Evolutionary conservation across 345 rosid genomes (phyloP), one percentile per base, ranked within the genome.

Genomic region (Chamaenerion angustifolium): DNA sequence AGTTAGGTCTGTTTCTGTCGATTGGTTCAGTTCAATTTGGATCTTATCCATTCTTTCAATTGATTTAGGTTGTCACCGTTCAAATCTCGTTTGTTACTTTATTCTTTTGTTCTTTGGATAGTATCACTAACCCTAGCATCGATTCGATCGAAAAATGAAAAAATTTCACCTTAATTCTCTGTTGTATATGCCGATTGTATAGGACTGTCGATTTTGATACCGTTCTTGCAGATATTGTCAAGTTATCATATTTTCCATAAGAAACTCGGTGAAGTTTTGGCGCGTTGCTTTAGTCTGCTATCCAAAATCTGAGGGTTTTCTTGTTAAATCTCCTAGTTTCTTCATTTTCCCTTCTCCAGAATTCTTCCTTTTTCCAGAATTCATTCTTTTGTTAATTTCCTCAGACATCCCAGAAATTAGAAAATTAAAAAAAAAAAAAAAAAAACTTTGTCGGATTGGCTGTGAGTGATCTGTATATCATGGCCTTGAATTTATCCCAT

Each of bases 401-500:
- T 23, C 31, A 13, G 42, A 2, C 5, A 18, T 19, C 8, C 16
- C 43, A 17, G 18, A 31, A 18, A 54, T 57, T 21, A 42, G 47
- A 12, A 6, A 48, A 40, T n/a, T n/a, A n/a, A 5, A 46, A 13
- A 43, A 4, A 31, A 31, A 3, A 3, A 31, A 31, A 8, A 31
- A 31, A 31, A 27, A 12, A 21, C 65, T 49, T 66, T 65, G 60
- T 43, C 31, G 2, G 31, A 57, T 10, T 23, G 49, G 56, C 64
- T 40, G 56, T 56, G 52, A 54, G 48, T 64, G 46, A 51, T 62
- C 44, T 64, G 52, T 18, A 49, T 37, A 41, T 54, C 19, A 90
- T 87, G 98, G 77, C 98, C 11, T 76, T 92, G 71, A 92, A 92
- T 71, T 80, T 75, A 70, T 82, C 98, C 15, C 95, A 56, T 57